Percentiles rank a stretch among this genome's conserved stretches.
phyloP scores from a whole-genome alignment of 2,329 filamentous ascomycete species.

The Amphichorda felina region DNA sequence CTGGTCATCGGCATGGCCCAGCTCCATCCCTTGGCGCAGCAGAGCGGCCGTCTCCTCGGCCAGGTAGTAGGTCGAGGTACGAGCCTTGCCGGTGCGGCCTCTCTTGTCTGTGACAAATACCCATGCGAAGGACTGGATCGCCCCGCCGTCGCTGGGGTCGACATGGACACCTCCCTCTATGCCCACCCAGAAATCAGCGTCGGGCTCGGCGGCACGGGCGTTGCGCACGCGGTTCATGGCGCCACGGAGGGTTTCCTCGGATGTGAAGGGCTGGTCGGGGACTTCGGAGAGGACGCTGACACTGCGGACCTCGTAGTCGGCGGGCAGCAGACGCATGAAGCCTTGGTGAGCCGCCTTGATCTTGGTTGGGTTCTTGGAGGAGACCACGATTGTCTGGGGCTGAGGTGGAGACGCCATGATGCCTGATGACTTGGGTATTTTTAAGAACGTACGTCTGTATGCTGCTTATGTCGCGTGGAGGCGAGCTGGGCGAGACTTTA shows the following conservation, averaged over 20 bases:
- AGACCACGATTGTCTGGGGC: constrained; percentile 14
- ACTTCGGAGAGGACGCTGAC: constrained; percentile 24
- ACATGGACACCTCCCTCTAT: constrained; percentile 24
- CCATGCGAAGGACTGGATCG: constrained; percentile 26
- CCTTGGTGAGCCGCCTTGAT: constrained; percentile 21
- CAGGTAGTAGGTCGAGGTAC: constrained; percentile 24
- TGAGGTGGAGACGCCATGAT: neutral
- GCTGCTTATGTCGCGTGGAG: no score
- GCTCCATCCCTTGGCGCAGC: constrained; percentile 22
- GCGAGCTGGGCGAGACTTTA: no score
- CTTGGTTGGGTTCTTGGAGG: constrained; percentile 27
- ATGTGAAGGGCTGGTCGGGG: constrained; percentile 24
- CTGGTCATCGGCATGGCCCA: constrained; percentile 25
- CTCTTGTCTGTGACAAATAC: constrained; percentile 18
- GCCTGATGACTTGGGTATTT: neutral
- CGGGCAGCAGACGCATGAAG: constrained; percentile 23
- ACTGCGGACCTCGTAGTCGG: constrained; percentile 11
- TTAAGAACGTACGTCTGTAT: no score
- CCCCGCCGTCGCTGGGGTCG: constrained; percentile 12
- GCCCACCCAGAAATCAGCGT: constrained; percentile 26
- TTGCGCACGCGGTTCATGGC: constrained; percentile 23
- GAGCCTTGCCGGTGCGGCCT: constrained; percentile 20
- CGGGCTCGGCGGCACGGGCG: constrained; percentile 14
- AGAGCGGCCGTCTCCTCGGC: constrained; percentile 21
- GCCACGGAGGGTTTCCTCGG: constrained; percentile 23